phyloP scores from a whole-genome alignment of 129 eudicot genomes.

The Helianthus tuberosus region DNA sequence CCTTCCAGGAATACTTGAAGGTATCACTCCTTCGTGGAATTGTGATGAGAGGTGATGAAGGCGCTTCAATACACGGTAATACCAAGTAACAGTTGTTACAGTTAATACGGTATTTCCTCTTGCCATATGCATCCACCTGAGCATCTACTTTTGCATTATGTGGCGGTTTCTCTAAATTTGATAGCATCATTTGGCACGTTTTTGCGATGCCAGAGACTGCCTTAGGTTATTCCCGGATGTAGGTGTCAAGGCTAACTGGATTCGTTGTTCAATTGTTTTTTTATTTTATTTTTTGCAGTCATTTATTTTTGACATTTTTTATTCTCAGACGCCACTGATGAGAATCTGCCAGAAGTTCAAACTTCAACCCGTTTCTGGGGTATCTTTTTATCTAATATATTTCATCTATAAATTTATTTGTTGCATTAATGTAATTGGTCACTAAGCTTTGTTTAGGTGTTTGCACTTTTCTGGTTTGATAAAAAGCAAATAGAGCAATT shows the following conservation, averaged over 20 bases:
- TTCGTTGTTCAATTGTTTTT: constrained; percentile 44
- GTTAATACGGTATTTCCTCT: constrained; percentile 79
- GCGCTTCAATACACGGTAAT: constrained; percentile 91
- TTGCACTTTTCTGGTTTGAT: no score
- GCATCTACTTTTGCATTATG: not conserved
- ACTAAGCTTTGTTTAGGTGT: no score
- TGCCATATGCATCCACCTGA: constrained; percentile 2
- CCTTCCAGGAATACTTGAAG: constrained; percentile 23
- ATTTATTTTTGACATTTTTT: no score
- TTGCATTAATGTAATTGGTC: no score
- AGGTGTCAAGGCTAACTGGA: constrained; percentile 95
- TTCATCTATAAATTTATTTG: no score
- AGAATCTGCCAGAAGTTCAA: no score
- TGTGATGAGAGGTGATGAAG: constrained; percentile 99
- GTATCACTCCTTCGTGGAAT: constrained; percentile 85
- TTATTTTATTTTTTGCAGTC: no score
- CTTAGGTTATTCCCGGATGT: constrained; percentile 89
- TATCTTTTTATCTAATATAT: no score
- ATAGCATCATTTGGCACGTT: constrained; percentile 47
- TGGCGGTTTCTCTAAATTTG: not conserved
- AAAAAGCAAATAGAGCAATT: no score
- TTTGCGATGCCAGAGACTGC: constrained; percentile 99
- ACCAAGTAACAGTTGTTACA: constrained; percentile 68
- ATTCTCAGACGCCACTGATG: no score
- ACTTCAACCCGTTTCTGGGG: no score